Evolutionary conservation across 1,139 yeast genomes (phyloP), one percentile per base, ranked within the genome.

Genomic region (Wickerhamiella pararugosa): DNA sequence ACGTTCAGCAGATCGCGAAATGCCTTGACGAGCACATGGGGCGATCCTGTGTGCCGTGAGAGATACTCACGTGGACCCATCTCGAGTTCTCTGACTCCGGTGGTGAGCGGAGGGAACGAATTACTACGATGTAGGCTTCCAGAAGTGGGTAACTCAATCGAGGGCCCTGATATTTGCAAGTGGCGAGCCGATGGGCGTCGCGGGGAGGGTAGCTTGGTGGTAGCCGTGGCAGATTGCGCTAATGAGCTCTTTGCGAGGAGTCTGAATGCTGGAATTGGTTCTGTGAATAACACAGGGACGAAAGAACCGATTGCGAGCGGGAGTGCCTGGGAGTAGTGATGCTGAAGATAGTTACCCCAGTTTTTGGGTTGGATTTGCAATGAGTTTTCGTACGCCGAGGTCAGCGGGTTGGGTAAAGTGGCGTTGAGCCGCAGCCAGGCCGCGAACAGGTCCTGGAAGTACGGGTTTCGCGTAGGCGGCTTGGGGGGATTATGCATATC

Each of bases 1-100:
- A 73, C 67, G 49, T 76, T 75, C 51, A 78, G 70, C 5, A 75
- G 64, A 53, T 78, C 84, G 39, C 78, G 65, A 25, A 77, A 67
- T 37, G 68, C 67, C 44, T 67, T 69, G 54, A 75, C 61, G 41
- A 76, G 59, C 5, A 66, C 64, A 49, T 73, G 75, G 2, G 48
- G 51, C 42, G 64, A 58, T 31, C 64, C 63, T 6, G 63, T 50
- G 36, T 57, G 55, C 53, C 58, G 54, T 54, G 69, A 45, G 49
- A 66, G 53, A 40, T 61, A 61, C 43, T 45, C 66, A 44, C 56
- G 58, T 39, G 58, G 60, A 43, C 59, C 58, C 25, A 49, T 38
- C 37, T 64, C 69, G 29, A 64, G 51, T 30, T 63, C 66, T 7
- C 54, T 44, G 29, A 57, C 53, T 5, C 67, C 68, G 2, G 66